These are phyloP conservation scores for Exophiala viscosa DNA, from an alignment of 2,329 filamentous ascomycete species.

Conservation along the genomic window DNA sequence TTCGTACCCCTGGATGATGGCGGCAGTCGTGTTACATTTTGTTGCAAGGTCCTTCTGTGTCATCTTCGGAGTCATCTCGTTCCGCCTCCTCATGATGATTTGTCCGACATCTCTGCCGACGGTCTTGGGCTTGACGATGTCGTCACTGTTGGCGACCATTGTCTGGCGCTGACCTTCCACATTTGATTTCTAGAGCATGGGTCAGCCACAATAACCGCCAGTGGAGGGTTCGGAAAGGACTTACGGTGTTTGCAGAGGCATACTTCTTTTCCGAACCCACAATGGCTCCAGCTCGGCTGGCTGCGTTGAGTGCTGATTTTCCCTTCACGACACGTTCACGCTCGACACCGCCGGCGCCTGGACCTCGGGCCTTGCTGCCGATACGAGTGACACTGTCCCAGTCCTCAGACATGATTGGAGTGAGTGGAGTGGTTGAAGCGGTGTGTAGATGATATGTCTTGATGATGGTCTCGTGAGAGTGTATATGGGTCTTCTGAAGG, in stretches of 20 bases:
- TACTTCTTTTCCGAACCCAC: conserved; percentile 91
- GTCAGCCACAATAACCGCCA: background rate
- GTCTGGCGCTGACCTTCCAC: conserved; percentile 90
- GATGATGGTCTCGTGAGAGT: background rate
- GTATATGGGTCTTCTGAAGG: background rate
- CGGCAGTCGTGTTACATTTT: conserved; percentile 81
- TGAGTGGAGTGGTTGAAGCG: background rate
- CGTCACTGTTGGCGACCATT: conserved; percentile 95
- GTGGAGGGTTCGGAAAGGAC: conserved; percentile 35
- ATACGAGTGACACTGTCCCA: conserved; percentile 93
- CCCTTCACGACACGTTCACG: conserved; percentile 89
- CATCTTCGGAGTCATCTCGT: conserved; percentile 86
- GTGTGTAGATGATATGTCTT: conserved; percentile 1
- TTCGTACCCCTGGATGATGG: conserved; percentile 81
- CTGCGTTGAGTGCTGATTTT: conserved; percentile 80
- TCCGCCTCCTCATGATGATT: conserved; percentile 75
- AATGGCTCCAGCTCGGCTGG: conserved; percentile 72
- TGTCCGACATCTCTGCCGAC: conserved; percentile 76
- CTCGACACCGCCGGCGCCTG: conserved; percentile 56
- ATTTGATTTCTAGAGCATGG: conserved; percentile 37
- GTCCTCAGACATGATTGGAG: conserved; percentile 44
- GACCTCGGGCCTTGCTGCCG: conserved; percentile 71
- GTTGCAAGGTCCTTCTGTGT: conserved; percentile 85
- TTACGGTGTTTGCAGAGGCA: conserved; percentile 71
- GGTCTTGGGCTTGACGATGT: conserved; percentile 96